Evolutionary conservation across 192 early-diverging fungal species (phyloP), one percentile per base, ranked within the genome.

Genomic region (Linnemannia hyalina): DNA sequence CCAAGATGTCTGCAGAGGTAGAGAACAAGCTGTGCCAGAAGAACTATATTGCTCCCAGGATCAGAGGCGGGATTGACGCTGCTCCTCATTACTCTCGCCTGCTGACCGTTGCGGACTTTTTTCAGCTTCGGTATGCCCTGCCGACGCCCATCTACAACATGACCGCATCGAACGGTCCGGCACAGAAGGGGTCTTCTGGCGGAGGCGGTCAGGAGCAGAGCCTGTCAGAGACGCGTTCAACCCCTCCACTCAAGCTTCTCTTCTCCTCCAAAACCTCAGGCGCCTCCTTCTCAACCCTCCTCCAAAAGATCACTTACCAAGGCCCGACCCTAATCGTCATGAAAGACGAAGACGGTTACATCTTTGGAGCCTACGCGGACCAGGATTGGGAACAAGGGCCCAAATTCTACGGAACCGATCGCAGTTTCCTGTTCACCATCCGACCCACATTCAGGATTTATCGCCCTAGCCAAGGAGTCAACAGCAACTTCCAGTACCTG

Each of bases 341-440:
- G 57, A 90, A 89, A 49, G 87, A 91, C 23, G 89, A 91, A 44
- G 88, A 92, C 73, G 92, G 90, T 7, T 78, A 89, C 52, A 81
- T 95, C n/a, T 93, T 96, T 89, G 95, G 94, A 16, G 93, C 90
- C 9, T 96, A 93, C 81, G 86, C 92, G 11, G 93, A 95, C 57
- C 77, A 82, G 44, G 92, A 93, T 32, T 90, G 92, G 76, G 85
- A 91, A 23, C 87, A 83, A n/a, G 52, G 73, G 10, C 93, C 95
- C 5, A 88, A 92, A 23, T 96, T 93, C 88, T 93, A 91, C 44
- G 95, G 95, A 7, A 85, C 82, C 1, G 88, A 90, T 16, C 80
- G 87, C 40, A 94, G 92, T 63, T 92, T 95, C 65, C 82, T 96
- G 68, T 95, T 94, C 75, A 78, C 82, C 11, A 40, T 90, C 38